Base-by-base conservation (phyloP, 2,329 filamentous ascomycete species). In the Rutstroemia sydowiana region DNA sequence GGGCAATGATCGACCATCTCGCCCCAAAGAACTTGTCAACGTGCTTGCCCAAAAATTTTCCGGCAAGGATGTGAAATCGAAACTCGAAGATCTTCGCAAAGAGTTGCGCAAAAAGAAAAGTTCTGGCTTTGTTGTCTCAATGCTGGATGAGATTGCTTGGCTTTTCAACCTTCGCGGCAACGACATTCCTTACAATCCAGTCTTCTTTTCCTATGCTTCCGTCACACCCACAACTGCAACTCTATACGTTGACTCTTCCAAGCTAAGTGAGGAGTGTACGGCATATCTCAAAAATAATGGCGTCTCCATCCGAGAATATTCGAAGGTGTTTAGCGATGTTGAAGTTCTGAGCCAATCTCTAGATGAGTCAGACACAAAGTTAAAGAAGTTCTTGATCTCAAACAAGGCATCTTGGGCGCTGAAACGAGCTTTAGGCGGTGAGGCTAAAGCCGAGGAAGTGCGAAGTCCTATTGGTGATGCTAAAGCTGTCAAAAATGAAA, bases 121-220 rank as follows among this genome's bases (percentile, higher is more conserved):
- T 5, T 79, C 84, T 16, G 92, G 88, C 1, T 89, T 97, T 61
- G 82, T 97, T 45, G 81, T 97, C 42, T 96, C 91, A 5, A 91
- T 95, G 84, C 80, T 98, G 40, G 93, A 98, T 64, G 93, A 98
- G 70, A 82, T 96, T 62, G 93, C 93, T 10, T 98, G 93, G 93
- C 77, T 98, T n/a, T 96, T 96, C 74, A 98, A 98, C 70, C 73
- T 98, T 45, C 84, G 93, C 61, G 93, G 93, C 61, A 93, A 79
- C 68, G 93, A 97, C 66, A 97, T 98, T 59, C 88, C 90, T 0
- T 98, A 93, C 73, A 98, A 98, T 66, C 93, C 93, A 0, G 93
- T 98, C 45, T 97, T 98, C 75, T 97, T 97, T 71, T 93, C 92
- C 14, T 98, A 97, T 64, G 92, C 92, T 41, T 79, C 93, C 39